Evolutionary conservation across 768 basidiomycete species (phyloP).

Genomic region (Russula ochroleuca): DNA sequence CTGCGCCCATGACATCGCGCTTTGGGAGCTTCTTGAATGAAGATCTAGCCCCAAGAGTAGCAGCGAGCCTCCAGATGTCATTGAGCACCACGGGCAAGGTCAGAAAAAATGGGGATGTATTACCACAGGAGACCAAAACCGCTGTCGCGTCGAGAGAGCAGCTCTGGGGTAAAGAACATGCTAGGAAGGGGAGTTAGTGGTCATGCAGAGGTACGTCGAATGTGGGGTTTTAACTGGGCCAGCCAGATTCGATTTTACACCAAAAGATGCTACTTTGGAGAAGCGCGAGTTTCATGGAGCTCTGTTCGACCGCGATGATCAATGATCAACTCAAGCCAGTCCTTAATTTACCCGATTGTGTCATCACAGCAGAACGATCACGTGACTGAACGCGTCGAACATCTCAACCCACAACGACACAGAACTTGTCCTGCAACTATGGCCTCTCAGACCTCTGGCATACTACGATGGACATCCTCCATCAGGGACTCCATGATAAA

Average conservation of each 20-base stretch:
- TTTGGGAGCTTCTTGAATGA: conserved; percentile 78
- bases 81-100: conserved; percentile 1
- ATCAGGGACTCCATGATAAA: conserved; percentile 65
- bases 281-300: neutral
- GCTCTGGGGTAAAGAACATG: conserved; percentile 87
- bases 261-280: neutral
- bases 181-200: neutral
- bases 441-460: conserved; percentile 37
- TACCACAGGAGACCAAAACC: conserved; percentile 89
- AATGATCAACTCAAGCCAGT: neutral
- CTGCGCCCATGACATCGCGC: conserved; percentile 77
- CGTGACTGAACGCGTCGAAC: conserved; percentile 14
- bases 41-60: conserved; percentile 85
- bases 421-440: conserved; percentile 9
- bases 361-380: conserved; percentile 1
- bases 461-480: conserved; percentile 63
- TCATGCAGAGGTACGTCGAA: neutral
- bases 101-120: conserved; percentile 2
- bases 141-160: conserved; percentile 76
- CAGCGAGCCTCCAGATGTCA: conserved; percentile 64
- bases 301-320: neutral
- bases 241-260: conserved; percentile 3
- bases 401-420: neutral
- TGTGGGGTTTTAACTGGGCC: conserved; percentile 1
- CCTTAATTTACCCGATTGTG: neutral